Evolutionary conservation across 306 rosid genomes (phyloP).

Genomic region (Biancaea sappan): DNA sequence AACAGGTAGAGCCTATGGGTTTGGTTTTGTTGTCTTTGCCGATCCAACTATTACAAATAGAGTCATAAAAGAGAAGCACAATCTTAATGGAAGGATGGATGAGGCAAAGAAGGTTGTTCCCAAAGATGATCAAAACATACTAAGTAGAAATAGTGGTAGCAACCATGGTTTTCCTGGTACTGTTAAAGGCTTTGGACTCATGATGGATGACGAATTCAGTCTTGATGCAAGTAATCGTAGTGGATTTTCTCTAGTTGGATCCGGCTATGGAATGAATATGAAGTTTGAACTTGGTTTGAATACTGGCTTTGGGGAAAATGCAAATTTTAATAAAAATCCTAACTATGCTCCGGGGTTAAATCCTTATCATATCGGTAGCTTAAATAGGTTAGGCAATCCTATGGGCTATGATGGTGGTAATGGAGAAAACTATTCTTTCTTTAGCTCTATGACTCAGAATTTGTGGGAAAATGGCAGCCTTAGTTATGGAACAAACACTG

Average conservation of each 20-base stretch:
- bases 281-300: constrained; percentile 76
- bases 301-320: constrained; percentile 77
- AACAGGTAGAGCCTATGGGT: constrained; percentile 95
- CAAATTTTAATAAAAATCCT: constrained; percentile 65
- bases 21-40: constrained; percentile 86
- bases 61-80: constrained; percentile 90
- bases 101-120: constrained; percentile 99
- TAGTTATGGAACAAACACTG: constrained; percentile 67
- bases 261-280: constrained; percentile 85
- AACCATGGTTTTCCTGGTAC: constrained; percentile 86
- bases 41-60: constrained; percentile 77
- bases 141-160: constrained; percentile 78
- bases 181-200: constrained; percentile 79
- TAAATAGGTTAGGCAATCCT: constrained; percentile 68
- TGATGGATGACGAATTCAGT: constrained; percentile 80
- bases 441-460: constrained; percentile 73
- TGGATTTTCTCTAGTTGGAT: constrained; percentile 74
- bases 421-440: constrained; percentile 76
- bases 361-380: constrained; percentile 70
- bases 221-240: constrained; percentile 75
- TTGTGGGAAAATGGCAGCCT: constrained; percentile 87
- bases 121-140: constrained; percentile 83
- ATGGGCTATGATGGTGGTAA: constrained; percentile 65
- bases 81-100: constrained; percentile 95
- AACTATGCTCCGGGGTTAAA: constrained; percentile 77